A percentile compares a stretch with the other conserved stretches of the same genome.
Conservation (phyloP, 164 flowering plant genomes). For the Tinospora cordifolia region DNA sequence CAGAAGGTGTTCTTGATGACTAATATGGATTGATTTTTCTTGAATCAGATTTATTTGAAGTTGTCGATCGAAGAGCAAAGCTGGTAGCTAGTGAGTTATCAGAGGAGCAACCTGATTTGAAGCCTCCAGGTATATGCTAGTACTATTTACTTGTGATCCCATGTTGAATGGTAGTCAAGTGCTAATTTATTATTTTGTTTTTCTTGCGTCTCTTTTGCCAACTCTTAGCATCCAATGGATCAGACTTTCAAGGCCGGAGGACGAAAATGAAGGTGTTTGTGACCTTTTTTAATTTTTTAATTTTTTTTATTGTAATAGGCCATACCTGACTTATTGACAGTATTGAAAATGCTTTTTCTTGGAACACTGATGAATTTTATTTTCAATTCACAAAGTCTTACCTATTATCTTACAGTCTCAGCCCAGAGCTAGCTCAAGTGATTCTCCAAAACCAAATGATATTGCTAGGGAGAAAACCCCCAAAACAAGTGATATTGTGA, state of each 20-base stretch:
- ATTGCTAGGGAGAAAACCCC: slow-evolving; percentile 30
- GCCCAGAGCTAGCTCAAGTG: slow-evolving; percentile 27
- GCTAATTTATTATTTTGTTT: slow-evolving; percentile 5
- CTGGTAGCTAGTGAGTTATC: slow-evolving; percentile 70
- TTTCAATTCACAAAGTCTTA: not conserved
- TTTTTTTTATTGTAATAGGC: not conserved
- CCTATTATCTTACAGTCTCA: slow-evolving; percentile 32
- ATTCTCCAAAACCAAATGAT: slow-evolving; percentile 31
- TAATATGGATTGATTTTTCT: not conserved
- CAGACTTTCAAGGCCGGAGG: slow-evolving; percentile 52
- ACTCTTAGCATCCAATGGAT: slow-evolving; percentile 43
- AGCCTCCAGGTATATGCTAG: slow-evolving; percentile 46
- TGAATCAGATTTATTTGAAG: slow-evolving; percentile 77
- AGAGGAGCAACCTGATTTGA: slow-evolving; percentile 59
- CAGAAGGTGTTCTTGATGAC: too few relatives aligned
- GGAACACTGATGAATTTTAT: not conserved
- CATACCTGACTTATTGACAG: not conserved
- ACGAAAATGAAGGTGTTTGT: slow-evolving; percentile 37
- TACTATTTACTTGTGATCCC: not conserved
- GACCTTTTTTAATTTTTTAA: not conserved
- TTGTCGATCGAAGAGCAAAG: slow-evolving; percentile 94
- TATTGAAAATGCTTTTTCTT: not conserved
- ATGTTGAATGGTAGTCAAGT: not conserved
- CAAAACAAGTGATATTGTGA: slow-evolving; percentile 22
- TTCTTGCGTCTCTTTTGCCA: slow-evolving; percentile 12